Base-by-base conservation (phyloP, 2,329 filamentous ascomycete genomes). In the Venturia carpophila region DNA sequence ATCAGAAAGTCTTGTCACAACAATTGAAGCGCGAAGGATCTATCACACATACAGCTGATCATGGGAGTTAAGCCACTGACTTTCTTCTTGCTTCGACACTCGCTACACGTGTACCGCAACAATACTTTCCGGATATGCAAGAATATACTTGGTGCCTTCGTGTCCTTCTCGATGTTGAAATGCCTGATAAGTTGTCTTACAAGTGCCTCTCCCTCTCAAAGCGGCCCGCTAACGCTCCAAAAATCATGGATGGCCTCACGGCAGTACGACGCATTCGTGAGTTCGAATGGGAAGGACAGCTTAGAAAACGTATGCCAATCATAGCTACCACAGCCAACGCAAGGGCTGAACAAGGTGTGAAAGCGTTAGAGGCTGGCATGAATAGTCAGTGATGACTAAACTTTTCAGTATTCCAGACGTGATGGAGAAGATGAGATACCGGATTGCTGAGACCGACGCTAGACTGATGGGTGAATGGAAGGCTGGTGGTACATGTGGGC, bases 331-430 rank as follows among this genome's bases (percentile, higher is more conserved):
- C 45, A 27, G 65, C 65, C 17, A 66, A 66, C 39, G 65, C 62
- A 24, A 56, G 65, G 21, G 19, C 27, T 10, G 47, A 66, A 34
- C 65, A 66, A 43, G 17, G 58, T 9, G n/a, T n/a, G n/a, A 24
- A 21, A 11, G 49, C 47, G 11, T 21, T 43, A n/a, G 62, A 64
- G 11, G 65, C 65, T 17, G 65, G 65, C 30, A 65, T 66, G 62
- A 62, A 66, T 45, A n/a, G n/a, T 63, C 65, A n/a, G 39, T 52
- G 55, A 34, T 75, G 27, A 69, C 68, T 10, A 76, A 75, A 66
- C 74, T 73, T 19, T 76, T 75, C 62, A 64, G 71, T 9, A 69
- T 75, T 17, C 69, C 70, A 27, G 73, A 75, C 39, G 64, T 75
- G 55, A 24, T 65, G 41, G 47, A 30, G 21, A 27, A 58, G 41